phyloP scores from a whole-genome alignment of 139 green algal genomes.

The Auxenochlorella protothecoides region DNA sequence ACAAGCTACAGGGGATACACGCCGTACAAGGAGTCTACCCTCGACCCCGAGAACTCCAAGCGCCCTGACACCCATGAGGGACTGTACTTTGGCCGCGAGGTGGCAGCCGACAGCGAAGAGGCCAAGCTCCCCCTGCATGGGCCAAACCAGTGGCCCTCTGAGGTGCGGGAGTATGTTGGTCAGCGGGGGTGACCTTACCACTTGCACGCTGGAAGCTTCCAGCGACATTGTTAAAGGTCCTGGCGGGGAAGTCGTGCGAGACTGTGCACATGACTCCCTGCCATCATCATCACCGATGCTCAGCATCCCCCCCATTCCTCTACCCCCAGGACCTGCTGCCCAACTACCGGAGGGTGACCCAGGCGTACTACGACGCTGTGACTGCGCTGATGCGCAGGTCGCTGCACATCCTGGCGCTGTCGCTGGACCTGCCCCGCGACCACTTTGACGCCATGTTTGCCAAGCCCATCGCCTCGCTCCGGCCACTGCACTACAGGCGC shows the following conservation, averaged over 20 bases:
- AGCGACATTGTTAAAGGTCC: no score
- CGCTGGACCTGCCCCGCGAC: constrained; percentile 48
- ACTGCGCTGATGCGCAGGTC: constrained; percentile 37
- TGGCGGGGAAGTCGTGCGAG: no score
- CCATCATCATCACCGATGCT: no score
- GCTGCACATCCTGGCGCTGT: constrained; percentile 62
- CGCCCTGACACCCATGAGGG: constrained; percentile 85
- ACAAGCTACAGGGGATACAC: constrained; percentile 31
- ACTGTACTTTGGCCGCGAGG: constrained; percentile 64
- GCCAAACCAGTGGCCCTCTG: constrained; percentile 79
- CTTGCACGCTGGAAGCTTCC: not conserved
- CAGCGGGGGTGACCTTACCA: not conserved
- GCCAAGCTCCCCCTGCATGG: constrained; percentile 67
- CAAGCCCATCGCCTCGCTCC: constrained; percentile 62
- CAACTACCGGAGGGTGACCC: constrained; percentile 27
- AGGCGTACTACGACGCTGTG: constrained; percentile 49
- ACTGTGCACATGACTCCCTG: no score
- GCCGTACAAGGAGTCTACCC: constrained; percentile 63
- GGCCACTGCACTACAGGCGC: constrained; percentile 76
- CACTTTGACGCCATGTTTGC: constrained; percentile 66
- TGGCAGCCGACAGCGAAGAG: constrained; percentile 37
- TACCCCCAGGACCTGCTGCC: constrained; percentile 33
- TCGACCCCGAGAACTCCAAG: constrained; percentile 54
- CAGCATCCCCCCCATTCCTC: not conserved
- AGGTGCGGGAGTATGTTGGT: constrained; percentile 1